Base-by-base conservation (phyloP, 164 flowering plant genomes). In the Amborella trichopoda region DNA sequence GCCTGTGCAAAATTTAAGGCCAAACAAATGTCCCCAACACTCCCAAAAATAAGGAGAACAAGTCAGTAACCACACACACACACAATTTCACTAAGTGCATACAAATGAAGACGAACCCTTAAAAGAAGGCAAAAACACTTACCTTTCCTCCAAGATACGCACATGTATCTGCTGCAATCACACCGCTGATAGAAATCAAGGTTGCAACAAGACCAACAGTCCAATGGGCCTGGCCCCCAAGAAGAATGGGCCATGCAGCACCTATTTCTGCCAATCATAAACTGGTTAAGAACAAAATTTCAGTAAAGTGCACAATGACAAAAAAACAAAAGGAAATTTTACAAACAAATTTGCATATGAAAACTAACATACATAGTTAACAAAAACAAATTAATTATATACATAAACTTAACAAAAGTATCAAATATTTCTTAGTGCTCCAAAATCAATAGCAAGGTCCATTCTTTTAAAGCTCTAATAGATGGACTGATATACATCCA, bases 91-190 rank as follows among this genome's bases (percentile, higher is more conserved):
- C n/a, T n/a, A n/a, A n/a, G n/a, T n/a, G n/a, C n/a, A n/a, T n/a
- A n/a, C n/a, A n/a, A n/a, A 30, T 30, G 6, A 13, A 30, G 24
- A 6, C 32, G 36, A 46, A 12, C 25, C 48, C 19, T 17, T 40
- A n/a, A n/a, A n/a, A n/a, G n/a, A n/a, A n/a, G n/a, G n/a, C n/a
- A 48, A 36, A 47, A 23, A 46, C 20, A 38, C 22, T 33, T 76
- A 87, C 96, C 90, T 80, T 93, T 52, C 99, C 99, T 56, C 93
- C 94, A 21, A 84, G 49, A 68, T 73, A 93, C 30, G 96, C 99
- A 79, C n/a, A 87, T 14, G 95, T 80, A 59, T 93, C 96, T 8
- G 99, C 95, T 40, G 94, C 94, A 62, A 93, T 80, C 45, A 87
- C 76, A 71, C 95, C 72, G 73, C 96, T 80, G 28, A 84, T 11